Conservation (phyloP, 2,329 filamentous ascomycete genomes). For the Sphaerulina vaccinii region DNA sequence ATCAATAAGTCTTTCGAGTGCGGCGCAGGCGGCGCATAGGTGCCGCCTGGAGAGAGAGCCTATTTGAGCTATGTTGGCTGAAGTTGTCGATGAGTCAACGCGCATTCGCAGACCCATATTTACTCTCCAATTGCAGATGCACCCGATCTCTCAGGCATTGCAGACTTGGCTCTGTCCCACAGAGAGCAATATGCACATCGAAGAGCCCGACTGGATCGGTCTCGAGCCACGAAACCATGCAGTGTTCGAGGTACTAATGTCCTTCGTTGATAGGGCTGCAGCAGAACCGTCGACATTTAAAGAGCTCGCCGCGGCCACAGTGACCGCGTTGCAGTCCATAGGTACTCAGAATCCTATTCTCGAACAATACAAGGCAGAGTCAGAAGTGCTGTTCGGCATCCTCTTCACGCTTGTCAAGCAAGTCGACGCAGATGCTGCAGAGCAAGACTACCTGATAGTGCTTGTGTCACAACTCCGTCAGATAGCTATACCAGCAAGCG, state of each 20-base stretch:
- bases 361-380: slow-evolving; percentile 1
- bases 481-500: background rate
- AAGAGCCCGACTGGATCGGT: background rate
- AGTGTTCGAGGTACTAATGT: background rate
- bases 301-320: background rate
- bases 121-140: no score
- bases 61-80: no score
- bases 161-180: no score
- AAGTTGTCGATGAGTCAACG: no score
- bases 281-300: background rate
- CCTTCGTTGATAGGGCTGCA: background rate
- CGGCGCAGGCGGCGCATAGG: no score
- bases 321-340: background rate
- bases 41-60: no score
- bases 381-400: background rate
- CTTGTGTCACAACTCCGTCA: background rate
- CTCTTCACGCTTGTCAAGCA: background rate
- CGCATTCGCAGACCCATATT: no score
- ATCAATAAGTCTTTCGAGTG: no score
- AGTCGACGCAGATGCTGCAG: background rate
- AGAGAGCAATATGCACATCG: no score
- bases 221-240: background rate
- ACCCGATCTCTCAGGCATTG: no score
- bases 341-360: background rate
- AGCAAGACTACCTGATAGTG: background rate